Conservation (phyloP, 2,329 filamentous ascomycete species). For the Colletotrichum zoysiae region DNA sequence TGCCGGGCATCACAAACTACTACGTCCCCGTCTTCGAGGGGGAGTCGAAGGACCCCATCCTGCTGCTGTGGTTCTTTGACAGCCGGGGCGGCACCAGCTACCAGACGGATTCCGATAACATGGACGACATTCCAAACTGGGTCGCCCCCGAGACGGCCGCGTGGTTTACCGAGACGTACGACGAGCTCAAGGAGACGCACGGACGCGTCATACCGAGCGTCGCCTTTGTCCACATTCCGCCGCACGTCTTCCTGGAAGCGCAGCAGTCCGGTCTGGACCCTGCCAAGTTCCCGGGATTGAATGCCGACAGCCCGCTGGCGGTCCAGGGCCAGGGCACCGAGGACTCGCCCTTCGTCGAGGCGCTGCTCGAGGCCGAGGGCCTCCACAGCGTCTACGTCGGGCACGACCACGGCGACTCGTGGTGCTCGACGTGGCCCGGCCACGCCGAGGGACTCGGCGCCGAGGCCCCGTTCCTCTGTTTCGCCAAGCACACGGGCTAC, state of each 20-base stretch:
- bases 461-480: slow-evolving; percentile 59
- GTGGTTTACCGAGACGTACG: slow-evolving; percentile 58
- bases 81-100: slow-evolving; percentile 58
- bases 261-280: slow-evolving; percentile 46
- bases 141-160: slow-evolving; percentile 57
- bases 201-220: slow-evolving; percentile 43
- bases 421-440: slow-evolving; percentile 54
- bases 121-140: slow-evolving; percentile 54
- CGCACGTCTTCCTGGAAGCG: slow-evolving; percentile 40
- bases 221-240: slow-evolving; percentile 43
- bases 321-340: slow-evolving; percentile 51
- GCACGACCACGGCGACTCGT: slow-evolving; percentile 67
- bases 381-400: slow-evolving; percentile 65
- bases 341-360: slow-evolving; percentile 65
- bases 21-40: slow-evolving; percentile 43
- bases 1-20: slow-evolving; percentile 43
- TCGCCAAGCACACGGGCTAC: slow-evolving; percentile 77
- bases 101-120: slow-evolving; percentile 46
- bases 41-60: slow-evolving; percentile 26
- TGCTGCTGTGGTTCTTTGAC: slow-evolving; percentile 72
- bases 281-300: slow-evolving; percentile 51
- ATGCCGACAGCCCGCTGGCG: slow-evolving; percentile 46
- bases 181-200: slow-evolving; percentile 38
- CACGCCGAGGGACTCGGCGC: slow-evolving; percentile 46
- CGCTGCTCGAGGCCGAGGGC: slow-evolving; percentile 60